phyloP scores from a whole-genome alignment of 805 yeast species.

The Clavispora asparagi region DNA sequence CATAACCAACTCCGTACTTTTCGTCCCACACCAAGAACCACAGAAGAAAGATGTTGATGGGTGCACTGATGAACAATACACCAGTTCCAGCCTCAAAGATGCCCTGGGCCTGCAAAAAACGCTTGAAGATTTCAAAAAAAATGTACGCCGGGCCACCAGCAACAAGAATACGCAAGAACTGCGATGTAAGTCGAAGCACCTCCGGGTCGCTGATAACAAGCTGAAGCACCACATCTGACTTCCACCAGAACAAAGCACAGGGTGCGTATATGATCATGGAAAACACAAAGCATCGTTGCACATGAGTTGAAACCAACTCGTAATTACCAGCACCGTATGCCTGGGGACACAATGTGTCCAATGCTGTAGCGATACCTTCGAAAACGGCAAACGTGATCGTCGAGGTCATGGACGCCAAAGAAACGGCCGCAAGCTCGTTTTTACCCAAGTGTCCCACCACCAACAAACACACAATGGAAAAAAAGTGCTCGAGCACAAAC shows the following conservation, averaged over 20 bases:
- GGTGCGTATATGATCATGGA: conserved; percentile 33
- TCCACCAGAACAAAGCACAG: conserved; percentile 39
- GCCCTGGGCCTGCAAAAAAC: conserved; percentile 43
- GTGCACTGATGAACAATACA: conserved; percentile 36
- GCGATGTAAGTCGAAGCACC: conserved; percentile 30
- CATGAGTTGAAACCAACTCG: conserved; percentile 31
- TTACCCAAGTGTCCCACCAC: conserved; percentile 44
- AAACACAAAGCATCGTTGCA: conserved; percentile 34
- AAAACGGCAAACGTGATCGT: conserved; percentile 41
- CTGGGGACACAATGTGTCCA: conserved; percentile 42
- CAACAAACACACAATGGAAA: conserved; percentile 36
- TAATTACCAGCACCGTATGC: conserved; percentile 41
- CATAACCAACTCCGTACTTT: conserved; percentile 34
- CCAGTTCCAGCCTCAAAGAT: conserved; percentile 45
- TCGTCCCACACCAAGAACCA: conserved; percentile 41
- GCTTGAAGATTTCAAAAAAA: conserved; percentile 35
- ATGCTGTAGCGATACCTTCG: conserved; percentile 43
- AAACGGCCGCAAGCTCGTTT: conserved; percentile 41
- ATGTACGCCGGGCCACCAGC: conserved; percentile 41
- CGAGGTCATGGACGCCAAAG: conserved; percentile 40
- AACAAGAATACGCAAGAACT: conserved; percentile 30
- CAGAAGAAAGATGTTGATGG: conserved; percentile 34
- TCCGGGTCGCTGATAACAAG: conserved; percentile 28
- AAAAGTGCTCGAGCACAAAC: conserved; percentile 39
- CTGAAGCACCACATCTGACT: conserved; percentile 22